Base-by-base conservation (phyloP, 2,329 filamentous ascomycete species). In the Colletotrichum tropicicola region DNA sequence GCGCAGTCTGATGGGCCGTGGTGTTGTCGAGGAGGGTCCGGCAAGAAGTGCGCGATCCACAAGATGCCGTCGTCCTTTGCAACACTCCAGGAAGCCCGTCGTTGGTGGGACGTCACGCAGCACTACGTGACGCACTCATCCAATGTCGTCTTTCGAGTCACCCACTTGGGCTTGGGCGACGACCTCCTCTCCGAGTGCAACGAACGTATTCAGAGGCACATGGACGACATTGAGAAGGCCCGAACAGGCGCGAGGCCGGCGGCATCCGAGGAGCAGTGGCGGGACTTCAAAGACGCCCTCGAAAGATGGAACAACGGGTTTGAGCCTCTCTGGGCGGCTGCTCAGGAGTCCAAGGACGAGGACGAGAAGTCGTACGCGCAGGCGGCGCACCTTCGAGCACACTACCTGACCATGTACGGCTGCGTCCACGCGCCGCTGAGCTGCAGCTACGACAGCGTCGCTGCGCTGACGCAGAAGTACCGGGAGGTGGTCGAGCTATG, bases 61-160 rank as follows among this genome's bases (percentile, higher is more conserved):
- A 58, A 68, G 10, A 69, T 73, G 30, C 73, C 72, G 1, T 21
- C 19, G 1, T 6, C 30, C 8, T 75, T 75, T n/a, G 28, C 56
- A 15, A 63, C 62, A 17, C 59, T 74, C 4, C 64, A 66, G n/a
- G 70, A 74, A 28, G 73, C 73, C 13, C 68, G 72, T 15, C 52
- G 63, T n/a, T 73, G 72, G 71, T 74, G 71, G 71, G 72, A 74
- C 45, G 55, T 69, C 13, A 70, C 73, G 4, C 73, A 74, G 62
- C 72, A 73, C 58, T 71, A 68, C 67, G 52, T 70, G 13, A 62
- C 71, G 21, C 70, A 73, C 55, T 70, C 71, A 27, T 70, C 67
- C 3, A 63, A 70, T 39, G 68, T 67, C 37, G 68, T 67, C 57
- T 52, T 37, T 27, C 53, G 48, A 1, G 52, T 68, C 9, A 61